A percentile compares a stretch with the other conserved stretches of the same genome.
Conservation (phyloP, 129 eudicot species). For the Tagetes erecta region DNA sequence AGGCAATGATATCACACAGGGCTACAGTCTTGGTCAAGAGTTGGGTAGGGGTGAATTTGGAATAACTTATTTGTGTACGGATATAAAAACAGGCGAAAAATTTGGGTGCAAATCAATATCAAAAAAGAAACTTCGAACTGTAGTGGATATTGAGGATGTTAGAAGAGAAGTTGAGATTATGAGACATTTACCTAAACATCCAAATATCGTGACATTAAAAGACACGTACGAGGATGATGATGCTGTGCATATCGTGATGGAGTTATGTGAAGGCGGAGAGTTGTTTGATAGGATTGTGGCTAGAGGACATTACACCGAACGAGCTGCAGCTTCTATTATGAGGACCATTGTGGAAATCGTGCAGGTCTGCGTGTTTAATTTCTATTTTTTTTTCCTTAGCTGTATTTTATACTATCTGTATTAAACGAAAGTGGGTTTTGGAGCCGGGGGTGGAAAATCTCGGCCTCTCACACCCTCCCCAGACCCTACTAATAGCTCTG, state of each 20-base stretch:
- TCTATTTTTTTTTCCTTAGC: neutral
- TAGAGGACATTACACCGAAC: conserved; percentile 76
- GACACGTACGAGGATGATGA: conserved; percentile 74
- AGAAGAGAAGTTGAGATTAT: conserved; percentile 82
- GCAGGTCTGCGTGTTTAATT: conserved; percentile 41
- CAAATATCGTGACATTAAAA: conserved; percentile 62
- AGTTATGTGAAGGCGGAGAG: conserved; percentile 84
- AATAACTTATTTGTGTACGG: conserved; percentile 71
- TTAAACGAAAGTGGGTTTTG: too few relatives aligned
- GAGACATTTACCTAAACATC: conserved; percentile 77
- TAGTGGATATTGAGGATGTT: conserved; percentile 79
- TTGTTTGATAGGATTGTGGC: conserved; percentile 80
- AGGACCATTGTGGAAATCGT: conserved; percentile 72
- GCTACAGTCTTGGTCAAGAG: conserved; percentile 61
- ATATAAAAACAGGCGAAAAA: conserved; percentile 45
- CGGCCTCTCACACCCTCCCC: too few relatives aligned
- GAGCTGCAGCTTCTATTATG: conserved; percentile 74
- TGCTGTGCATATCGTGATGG: conserved; percentile 83
- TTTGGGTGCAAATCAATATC: conserved; percentile 80
- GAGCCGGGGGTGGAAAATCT: too few relatives aligned
- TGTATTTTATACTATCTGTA: too few relatives aligned
- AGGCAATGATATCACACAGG: conserved; percentile 44
- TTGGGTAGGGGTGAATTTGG: conserved; percentile 85
- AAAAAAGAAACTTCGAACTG: conserved; percentile 77
- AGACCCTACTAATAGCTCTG: too few relatives aligned